Evolutionary conservation across 1,139 yeast genomes (phyloP).

Genomic region (Saccharomyces hybrid): DNA sequence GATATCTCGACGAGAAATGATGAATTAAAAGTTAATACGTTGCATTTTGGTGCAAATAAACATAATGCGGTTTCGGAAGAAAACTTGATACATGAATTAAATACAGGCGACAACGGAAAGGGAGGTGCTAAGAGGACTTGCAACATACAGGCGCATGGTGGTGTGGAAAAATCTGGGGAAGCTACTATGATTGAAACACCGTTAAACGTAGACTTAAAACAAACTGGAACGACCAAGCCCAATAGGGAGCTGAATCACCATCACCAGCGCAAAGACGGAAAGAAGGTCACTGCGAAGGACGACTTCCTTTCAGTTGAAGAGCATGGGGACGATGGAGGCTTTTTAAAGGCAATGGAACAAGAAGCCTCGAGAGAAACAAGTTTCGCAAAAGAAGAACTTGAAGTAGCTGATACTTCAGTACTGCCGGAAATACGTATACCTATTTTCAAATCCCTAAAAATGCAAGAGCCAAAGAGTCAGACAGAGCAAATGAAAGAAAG

Average conservation of each 20-base stretch:
- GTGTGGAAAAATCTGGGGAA: neutral
- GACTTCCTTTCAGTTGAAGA: neutral
- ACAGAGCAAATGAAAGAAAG: neutral
- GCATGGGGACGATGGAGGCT: neutral
- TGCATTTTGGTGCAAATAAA: neutral
- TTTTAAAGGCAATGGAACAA: neutral
- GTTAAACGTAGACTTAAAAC: neutral
- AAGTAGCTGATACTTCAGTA: neutral
- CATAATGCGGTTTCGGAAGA: neutral
- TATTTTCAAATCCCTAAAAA: slow-evolving; percentile 19
- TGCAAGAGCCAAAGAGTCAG: neutral
- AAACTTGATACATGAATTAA: neutral
- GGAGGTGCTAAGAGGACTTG: neutral
- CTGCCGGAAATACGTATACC: slow-evolving; percentile 16
- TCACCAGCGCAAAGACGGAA: neutral
- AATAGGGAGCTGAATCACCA: neutral
- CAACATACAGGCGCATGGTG: neutral
- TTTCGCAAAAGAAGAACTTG: neutral
- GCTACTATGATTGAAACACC: neutral
- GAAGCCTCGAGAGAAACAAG: neutral
- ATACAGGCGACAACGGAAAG: neutral
- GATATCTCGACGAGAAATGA: neutral
- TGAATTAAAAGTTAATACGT: neutral
- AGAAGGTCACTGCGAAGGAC: neutral
- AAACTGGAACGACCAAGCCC: neutral